These are phyloP conservation scores for Leptographium procerum DNA, from an alignment of 2,329 filamentous ascomycete genomes.

Conservation along the genomic window DNA sequence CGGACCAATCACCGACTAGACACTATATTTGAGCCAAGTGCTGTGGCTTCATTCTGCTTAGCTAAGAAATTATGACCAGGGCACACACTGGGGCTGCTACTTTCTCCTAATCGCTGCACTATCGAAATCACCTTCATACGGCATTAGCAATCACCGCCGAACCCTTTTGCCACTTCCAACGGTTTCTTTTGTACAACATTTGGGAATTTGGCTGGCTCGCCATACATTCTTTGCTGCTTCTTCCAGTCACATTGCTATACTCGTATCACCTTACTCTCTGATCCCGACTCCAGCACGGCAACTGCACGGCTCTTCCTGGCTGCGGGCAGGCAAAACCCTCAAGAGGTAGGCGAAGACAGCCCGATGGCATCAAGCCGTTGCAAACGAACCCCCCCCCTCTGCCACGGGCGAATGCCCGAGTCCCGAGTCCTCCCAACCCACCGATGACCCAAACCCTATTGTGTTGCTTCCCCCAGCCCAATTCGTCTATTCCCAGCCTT, in stretches of 20 bases:
- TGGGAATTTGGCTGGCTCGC: neutral
- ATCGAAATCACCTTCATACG: slow-evolving; percentile 1
- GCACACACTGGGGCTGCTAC: neutral
- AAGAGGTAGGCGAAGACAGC: neutral
- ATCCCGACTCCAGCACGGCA: too few species aligned
- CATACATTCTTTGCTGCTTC: neutral
- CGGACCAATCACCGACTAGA: neutral
- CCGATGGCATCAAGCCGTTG: neutral
- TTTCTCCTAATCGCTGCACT: slow-evolving; percentile 6
- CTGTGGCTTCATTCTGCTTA: neutral
- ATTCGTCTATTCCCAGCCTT: neutral
- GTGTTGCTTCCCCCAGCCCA: neutral
- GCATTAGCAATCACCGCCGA: slow-evolving; percentile 5
- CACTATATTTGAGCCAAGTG: neutral
- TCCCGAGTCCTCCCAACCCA: neutral
- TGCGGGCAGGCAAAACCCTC: neutral
- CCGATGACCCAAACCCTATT: neutral
- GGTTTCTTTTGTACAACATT: neutral
- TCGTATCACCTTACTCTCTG: neutral
- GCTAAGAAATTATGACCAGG: neutral
- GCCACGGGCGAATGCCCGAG: neutral
- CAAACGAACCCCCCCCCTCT: neutral
- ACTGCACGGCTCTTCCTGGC: neutral
- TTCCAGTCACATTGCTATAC: neutral
- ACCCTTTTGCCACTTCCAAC: slow-evolving; percentile 2